Evolutionary conservation across 2,329 filamentous ascomycete species (phyloP), one percentile per base, ranked within the genome.

Genomic region (Penicillium sp.): DNA sequence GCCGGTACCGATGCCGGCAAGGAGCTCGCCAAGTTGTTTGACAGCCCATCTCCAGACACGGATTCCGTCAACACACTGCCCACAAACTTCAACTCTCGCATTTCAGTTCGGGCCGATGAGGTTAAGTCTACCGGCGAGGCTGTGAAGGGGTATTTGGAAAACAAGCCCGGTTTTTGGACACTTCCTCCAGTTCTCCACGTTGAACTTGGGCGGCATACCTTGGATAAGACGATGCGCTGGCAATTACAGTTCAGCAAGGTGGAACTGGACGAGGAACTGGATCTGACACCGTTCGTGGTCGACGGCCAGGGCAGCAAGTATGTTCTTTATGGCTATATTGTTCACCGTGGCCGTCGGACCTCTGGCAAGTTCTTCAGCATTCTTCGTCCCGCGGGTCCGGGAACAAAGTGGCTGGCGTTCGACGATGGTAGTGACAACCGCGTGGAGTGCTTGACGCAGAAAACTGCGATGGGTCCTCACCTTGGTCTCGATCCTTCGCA

Each of bases 351-450:
- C 22, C 74, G 74, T 35, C 74, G 82, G 13, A 76, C 76, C 16
- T 82, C 79, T 4, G 75, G 75, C 39, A 72, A 77, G 29, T 84
- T 81, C 65, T 78, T 80, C 54, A 75, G 77, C n/a, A 75, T 82
- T 27, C 63, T 84, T 39, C 74, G 80, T 24, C 81, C 81, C 1
- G 71, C 72, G 36, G 79, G 80, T 2, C 74, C 75, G 5, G 74
- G 72, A 8, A 71, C 74, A 7, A 75, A 73, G 37, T 84, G 81
- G 81, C 76, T 83, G 44, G 74, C 73, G 27, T 83, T 82, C 52
- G 74, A 78, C 26, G 77, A 79, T 52, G 74, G 72, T 44, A 74
- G 75, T 24, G 75, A 77, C 26, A 78, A 78, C 46, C 72, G 74
- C 41, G 78, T 84, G 26, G 74, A 73, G 42, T 78, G 78, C 36